Evolutionary conservation across 2,329 filamentous ascomycete species (phyloP).

Genomic region (Fusarium hainanense): DNA sequence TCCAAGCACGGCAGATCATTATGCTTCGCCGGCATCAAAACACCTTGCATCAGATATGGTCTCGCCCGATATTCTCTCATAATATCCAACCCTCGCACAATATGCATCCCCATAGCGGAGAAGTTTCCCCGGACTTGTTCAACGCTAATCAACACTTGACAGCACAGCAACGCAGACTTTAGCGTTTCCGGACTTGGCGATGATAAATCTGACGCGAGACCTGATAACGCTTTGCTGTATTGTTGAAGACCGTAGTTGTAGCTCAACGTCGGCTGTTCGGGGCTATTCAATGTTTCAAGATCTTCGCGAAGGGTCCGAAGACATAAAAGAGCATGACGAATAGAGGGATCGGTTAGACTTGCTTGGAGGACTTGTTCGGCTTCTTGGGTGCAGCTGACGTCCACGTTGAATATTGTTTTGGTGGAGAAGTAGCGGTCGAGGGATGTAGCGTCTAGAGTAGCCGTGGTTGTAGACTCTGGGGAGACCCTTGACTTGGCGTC

Average conservation of each 20-base stretch:
- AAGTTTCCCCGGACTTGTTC: constrained; percentile 57
- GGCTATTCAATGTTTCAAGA: constrained; percentile 52
- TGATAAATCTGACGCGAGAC: constrained; percentile 54
- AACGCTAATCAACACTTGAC: constrained; percentile 60
- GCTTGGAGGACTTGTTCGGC: constrained; percentile 55
- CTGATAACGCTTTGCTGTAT: constrained; percentile 55
- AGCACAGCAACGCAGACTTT: constrained; percentile 57
- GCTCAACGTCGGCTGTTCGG: constrained; percentile 45
- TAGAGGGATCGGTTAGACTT: constrained; percentile 49
- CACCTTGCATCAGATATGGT: constrained; percentile 47
- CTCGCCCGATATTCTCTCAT: constrained; percentile 56
- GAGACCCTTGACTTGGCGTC: neutral
- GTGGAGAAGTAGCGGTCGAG: constrained; percentile 56
- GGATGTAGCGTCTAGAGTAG: constrained; percentile 47
- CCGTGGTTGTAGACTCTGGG: constrained; percentile 20
- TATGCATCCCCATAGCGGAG: constrained; percentile 56
- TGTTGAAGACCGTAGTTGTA: constrained; percentile 55
- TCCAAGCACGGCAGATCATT: constrained; percentile 53
- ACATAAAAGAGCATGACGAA: constrained; percentile 55
- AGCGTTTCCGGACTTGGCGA: constrained; percentile 46
- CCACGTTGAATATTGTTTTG: constrained; percentile 55
- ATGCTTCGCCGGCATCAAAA: constrained; percentile 49
- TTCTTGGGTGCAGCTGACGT: constrained; percentile 53
- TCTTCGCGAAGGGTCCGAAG: constrained; percentile 55
- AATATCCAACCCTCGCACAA: constrained; percentile 57